Evolutionary conservation across 257 asterid species (phyloP).

Genomic region (Capsicum pubescens): DNA sequence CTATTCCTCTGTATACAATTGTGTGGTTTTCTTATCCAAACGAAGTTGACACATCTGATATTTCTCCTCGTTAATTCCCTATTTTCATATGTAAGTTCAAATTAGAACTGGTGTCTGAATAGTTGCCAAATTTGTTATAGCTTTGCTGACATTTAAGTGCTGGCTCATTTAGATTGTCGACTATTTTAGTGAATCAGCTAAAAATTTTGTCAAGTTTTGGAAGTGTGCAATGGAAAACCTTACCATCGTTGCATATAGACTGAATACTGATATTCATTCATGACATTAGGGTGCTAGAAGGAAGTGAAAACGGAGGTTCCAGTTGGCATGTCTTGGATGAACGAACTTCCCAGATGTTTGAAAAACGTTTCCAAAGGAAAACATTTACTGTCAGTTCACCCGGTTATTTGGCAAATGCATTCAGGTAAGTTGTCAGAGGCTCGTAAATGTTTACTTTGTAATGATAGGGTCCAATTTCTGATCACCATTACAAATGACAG

Average conservation of each 20-base stretch:
- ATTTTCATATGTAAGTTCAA: neutral
- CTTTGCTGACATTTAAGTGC: neutral
- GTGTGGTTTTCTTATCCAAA: neutral
- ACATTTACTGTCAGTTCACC: constrained; percentile 52
- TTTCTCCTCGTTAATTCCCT: neutral
- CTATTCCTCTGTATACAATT: constrained; percentile 3
- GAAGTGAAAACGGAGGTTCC: constrained; percentile 82
- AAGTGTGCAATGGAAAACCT: neutral
- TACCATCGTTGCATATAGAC: neutral
- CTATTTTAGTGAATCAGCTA: neutral
- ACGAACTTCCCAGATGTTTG: constrained; percentile 69
- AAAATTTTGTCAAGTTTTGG: neutral
- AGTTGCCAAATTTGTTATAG: neutral
- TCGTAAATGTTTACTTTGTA: neutral
- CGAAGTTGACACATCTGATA: neutral
- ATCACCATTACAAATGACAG: constrained; percentile 46
- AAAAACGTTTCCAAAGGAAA: constrained; percentile 76
- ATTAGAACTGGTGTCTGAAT: neutral
- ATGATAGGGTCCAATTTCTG: neutral
- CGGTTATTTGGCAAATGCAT: constrained; percentile 70
- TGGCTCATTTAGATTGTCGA: neutral
- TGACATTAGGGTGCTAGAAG: constrained; percentile 75
- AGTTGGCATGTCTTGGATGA: constrained; percentile 75
- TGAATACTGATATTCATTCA: constrained; percentile 26
- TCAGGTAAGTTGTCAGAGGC: constrained; percentile 57